Conservation (phyloP, 352 stramenopile species). For the Globisporangium cederbergense region DNA sequence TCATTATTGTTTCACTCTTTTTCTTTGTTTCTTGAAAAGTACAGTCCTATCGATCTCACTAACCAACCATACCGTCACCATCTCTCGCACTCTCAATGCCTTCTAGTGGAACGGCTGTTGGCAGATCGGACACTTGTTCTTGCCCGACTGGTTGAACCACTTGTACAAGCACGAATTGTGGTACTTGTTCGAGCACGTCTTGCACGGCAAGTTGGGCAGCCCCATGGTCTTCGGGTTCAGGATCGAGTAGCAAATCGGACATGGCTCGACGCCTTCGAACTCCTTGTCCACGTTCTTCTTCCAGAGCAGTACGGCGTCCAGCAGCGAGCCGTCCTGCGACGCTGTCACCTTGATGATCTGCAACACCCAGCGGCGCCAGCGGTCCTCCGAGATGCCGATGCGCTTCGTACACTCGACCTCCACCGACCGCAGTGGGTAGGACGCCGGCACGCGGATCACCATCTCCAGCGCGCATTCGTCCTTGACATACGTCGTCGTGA, state of each 20-base stretch:
- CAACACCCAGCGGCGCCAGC: slow-evolving; percentile 90
- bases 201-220: slow-evolving; percentile 85
- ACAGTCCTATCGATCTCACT: background rate
- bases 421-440: slow-evolving; percentile 88
- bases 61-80: background rate
- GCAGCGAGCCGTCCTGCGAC: slow-evolving; percentile 85
- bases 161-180: slow-evolving; percentile 93
- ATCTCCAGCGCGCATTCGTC: slow-evolving; percentile 91
- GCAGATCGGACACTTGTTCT: slow-evolving; percentile 93
- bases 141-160: slow-evolving; percentile 93
- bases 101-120: slow-evolving; percentile 84
- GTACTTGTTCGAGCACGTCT: slow-evolving; percentile 92
- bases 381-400: slow-evolving; percentile 88
- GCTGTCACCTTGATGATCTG: slow-evolving; percentile 91
- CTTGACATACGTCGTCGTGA: slow-evolving; percentile 91
- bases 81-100: background rate
- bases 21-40: background rate
- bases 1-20: slow-evolving; percentile 1
- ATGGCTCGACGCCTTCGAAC: slow-evolving; percentile 91
- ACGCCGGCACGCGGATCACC: slow-evolving; percentile 82
- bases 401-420: slow-evolving; percentile 90
- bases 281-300: slow-evolving; percentile 92
- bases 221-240: slow-evolving; percentile 89
- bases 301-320: slow-evolving; percentile 91
- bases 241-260: slow-evolving; percentile 92